Evolutionary conservation across 2,329 filamentous ascomycete genomes (phyloP).

Genomic region (Neospermospora avenae): DNA sequence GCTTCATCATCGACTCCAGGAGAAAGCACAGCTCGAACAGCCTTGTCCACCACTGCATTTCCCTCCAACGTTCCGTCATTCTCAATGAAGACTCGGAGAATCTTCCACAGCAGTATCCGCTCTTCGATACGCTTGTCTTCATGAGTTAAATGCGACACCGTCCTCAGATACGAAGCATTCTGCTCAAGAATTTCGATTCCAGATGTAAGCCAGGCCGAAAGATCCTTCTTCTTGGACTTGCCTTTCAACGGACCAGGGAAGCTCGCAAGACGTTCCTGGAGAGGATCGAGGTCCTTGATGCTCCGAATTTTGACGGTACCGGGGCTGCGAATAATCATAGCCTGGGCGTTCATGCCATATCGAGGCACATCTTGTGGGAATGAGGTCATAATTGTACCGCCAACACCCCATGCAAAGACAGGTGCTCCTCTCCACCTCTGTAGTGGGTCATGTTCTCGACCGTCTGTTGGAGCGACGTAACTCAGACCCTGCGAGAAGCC

Average conservation of each 20-base stretch:
- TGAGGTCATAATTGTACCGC: slow-evolving; percentile 75
- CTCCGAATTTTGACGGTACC: slow-evolving; percentile 79
- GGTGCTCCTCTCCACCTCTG: slow-evolving; percentile 90
- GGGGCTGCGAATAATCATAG: slow-evolving; percentile 76
- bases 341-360: slow-evolving; percentile 66
- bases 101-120: slow-evolving; percentile 81
- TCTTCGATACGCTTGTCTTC: slow-evolving; percentile 73
- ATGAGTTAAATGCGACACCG: slow-evolving; percentile 50
- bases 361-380: slow-evolving; percentile 88
- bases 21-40: slow-evolving; percentile 71
- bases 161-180: slow-evolving; percentile 39
- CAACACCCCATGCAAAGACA: slow-evolving; percentile 83
- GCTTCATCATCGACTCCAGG: slow-evolving; percentile 45
- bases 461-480: slow-evolving; percentile 61
- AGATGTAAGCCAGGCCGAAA: slow-evolving; percentile 71
- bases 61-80: slow-evolving; percentile 81
- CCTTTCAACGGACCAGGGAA: slow-evolving; percentile 88
- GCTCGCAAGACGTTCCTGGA: slow-evolving; percentile 68
- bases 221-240: slow-evolving; percentile 95
- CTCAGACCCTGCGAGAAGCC: slow-evolving; percentile 54
- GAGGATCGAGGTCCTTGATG: slow-evolving; percentile 68
- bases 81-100: slow-evolving; percentile 78
- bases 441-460: slow-evolving; percentile 69
- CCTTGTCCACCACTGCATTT: slow-evolving; percentile 65
- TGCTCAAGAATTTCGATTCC: slow-evolving; percentile 74